These are phyloP conservation scores for Sphagnum magellanicum DNA, from an alignment of 228 moss, liverwort and hornwort genomes.

Conservation along the genomic window DNA sequence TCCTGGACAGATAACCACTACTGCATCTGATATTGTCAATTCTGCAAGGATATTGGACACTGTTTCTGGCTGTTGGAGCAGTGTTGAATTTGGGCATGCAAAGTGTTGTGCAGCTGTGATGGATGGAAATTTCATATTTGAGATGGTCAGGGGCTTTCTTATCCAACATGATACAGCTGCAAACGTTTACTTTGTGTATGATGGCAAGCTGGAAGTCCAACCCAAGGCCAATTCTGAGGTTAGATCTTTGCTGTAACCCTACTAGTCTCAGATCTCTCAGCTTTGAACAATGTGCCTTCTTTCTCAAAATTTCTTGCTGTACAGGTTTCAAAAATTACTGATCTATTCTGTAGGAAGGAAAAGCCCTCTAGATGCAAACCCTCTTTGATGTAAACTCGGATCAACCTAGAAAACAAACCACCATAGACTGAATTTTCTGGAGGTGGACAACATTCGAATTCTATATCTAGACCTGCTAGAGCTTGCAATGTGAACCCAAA, in stretches of 20 bases:
- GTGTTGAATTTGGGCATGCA: constrained; percentile 14
- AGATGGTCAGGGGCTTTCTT: constrained; percentile 28
- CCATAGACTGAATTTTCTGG: too few species aligned
- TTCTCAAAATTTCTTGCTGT: neutral
- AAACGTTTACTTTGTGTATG: constrained; percentile 6
- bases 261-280: neutral
- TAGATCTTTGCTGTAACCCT: neutral
- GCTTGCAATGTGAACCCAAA: too few species aligned
- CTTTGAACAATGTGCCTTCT: neutral
- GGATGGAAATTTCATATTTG: neutral
- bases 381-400: too few species aligned
- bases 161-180: constrained; percentile 11
- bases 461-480: too few species aligned
- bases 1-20: neutral
- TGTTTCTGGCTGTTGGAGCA: constrained; percentile 6
- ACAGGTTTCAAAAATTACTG: neutral
- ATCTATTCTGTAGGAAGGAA: neutral
- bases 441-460: too few species aligned
- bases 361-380: too few species aligned
- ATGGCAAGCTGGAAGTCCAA: constrained; percentile 20
- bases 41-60: constrained; percentile 7
- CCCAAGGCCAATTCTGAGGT: constrained; percentile 2
- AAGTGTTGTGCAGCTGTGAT: constrained; percentile 19
- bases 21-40: constrained; percentile 2
- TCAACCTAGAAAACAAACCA: too few species aligned